Conservation (phyloP, 2,329 filamentous ascomycete species). For the Aphanoascus verrucosus region DNA sequence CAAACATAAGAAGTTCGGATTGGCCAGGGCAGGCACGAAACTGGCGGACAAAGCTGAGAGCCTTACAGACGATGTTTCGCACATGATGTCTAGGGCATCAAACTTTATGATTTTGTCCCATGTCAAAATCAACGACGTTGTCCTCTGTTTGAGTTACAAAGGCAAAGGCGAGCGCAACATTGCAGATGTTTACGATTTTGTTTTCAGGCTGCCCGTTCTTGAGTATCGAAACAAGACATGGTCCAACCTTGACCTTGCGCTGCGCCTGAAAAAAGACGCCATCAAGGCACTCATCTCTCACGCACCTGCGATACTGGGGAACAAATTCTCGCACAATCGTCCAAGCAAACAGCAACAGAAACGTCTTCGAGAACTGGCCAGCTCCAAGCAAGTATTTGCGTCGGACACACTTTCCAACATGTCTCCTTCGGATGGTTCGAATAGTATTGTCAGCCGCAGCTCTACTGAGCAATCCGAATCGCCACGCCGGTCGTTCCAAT, state of each 20-base stretch:
- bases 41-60: constrained; percentile 50
- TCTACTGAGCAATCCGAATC: constrained; percentile 31
- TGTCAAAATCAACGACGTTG: constrained; percentile 88
- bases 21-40: constrained; percentile 37
- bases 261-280: constrained; percentile 88
- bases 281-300: constrained; percentile 90
- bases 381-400: constrained; percentile 56
- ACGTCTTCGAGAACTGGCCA: constrained; percentile 74
- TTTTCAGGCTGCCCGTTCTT: constrained; percentile 86
- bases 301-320: constrained; percentile 89
- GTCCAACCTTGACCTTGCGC: constrained; percentile 89
- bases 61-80: constrained; percentile 76
- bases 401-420: constrained; percentile 16
- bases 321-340: constrained; percentile 86
- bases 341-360: constrained; percentile 69
- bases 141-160: constrained; percentile 92
- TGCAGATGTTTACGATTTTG: constrained; percentile 93
- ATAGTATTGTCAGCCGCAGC: constrained; percentile 29
- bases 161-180: constrained; percentile 91
- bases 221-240: constrained; percentile 99
- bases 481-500: constrained; percentile 29
- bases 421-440: constrained; percentile 21
- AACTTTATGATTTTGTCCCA: constrained; percentile 97
- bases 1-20: constrained; percentile 40
- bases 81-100: constrained; percentile 91